Base-by-base conservation (phyloP, 495 filamentous ascomycete genomes). In the Aspergillus indologenus region DNA sequence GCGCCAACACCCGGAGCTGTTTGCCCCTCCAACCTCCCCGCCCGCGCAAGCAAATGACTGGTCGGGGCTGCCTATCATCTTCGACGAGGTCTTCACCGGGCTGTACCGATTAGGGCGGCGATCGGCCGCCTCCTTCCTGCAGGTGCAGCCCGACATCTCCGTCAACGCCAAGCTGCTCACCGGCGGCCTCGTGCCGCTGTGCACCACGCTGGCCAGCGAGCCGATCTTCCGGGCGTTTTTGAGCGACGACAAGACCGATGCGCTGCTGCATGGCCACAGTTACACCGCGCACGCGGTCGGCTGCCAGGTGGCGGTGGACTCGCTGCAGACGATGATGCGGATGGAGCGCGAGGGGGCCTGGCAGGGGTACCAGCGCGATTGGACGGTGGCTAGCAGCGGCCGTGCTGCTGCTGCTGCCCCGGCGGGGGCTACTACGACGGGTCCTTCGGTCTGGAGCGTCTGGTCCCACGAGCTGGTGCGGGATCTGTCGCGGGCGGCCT, bases 21-120 rank as follows among this genome's bases (percentile, higher is more conserved):
- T 87, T 65, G 51, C 52, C 20, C 9, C 53, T 24, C 45, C 51
- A 17, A 1, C 58, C 17, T 15, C 63, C 21, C 42, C 52, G 21
- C 60, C 59, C 63, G 40, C n/a, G 19, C 56, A 63, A 51, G 54
- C 59, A 20, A 59, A 62, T 20, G 63, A 64, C 18, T 92, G 89
- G 89, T 79, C 78, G 2, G 89, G 89, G 2, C 75, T 92, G 19
- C 89, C 89, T 0, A 72, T 92, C 26, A 79, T 92, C 66, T 86
- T 87, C 62, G 89, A 92, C 67, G 89, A 92, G 69, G 88, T 92
- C 31, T 91, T 92, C 74, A 91, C 88, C 0, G 89, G 89, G 15
- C 75, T 92, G 17, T 90, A 90, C 72, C 87, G 89, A 40, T 84
- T 92, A 18, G 89, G 89, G 21, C 82, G 84, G 29, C 77, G 82